Percentiles rank a stretch among this genome's conserved stretches.
Evolutionary conservation across 768 basidiomycete species (phyloP).

Genomic region (Wakefieldia striispora): DNA sequence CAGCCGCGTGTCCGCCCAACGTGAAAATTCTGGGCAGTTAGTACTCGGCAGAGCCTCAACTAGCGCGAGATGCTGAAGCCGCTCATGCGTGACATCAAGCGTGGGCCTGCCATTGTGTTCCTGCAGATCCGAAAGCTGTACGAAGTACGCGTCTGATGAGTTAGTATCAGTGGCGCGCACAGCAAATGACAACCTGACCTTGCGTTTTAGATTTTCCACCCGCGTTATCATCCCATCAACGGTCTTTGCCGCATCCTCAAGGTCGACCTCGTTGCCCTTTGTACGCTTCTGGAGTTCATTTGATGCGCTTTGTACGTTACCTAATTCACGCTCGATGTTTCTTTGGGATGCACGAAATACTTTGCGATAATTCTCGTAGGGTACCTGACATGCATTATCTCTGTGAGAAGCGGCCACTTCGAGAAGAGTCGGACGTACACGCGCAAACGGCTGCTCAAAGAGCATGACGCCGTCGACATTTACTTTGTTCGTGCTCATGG

Average conservation of each 20-base stretch:
- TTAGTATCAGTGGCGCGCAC: conserved; percentile 8
- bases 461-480: conserved; percentile 73
- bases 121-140: conserved; percentile 51
- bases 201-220: conserved; percentile 81
- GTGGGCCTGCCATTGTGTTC: conserved; percentile 50
- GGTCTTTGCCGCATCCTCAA: conserved; percentile 54
- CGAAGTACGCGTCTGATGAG: conserved; percentile 13
- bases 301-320: conserved; percentile 52
- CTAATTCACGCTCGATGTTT: conserved; percentile 77
- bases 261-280: conserved; percentile 35
- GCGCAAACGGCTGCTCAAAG: conserved; percentile 81
- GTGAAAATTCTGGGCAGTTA: conserved; percentile 56
- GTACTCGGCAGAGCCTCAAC: conserved; percentile 56
- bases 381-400: conserved; percentile 52
- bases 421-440: conserved; percentile 42
- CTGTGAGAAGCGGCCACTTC: conserved; percentile 9
- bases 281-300: conserved; percentile 57
- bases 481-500: conserved; percentile 46
- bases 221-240: conserved; percentile 76
- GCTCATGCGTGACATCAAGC: conserved; percentile 70
- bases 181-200: conserved; percentile 50
- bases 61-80: conserved; percentile 66
- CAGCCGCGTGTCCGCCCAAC: conserved; percentile 78
- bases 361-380: conserved; percentile 86
- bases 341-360: conserved; percentile 82